A percentile compares a stretch with the other conserved stretches of the same genome.
Conservation (phyloP, 441 rosid genomes). For the Populus trichocarpa region DNA sequence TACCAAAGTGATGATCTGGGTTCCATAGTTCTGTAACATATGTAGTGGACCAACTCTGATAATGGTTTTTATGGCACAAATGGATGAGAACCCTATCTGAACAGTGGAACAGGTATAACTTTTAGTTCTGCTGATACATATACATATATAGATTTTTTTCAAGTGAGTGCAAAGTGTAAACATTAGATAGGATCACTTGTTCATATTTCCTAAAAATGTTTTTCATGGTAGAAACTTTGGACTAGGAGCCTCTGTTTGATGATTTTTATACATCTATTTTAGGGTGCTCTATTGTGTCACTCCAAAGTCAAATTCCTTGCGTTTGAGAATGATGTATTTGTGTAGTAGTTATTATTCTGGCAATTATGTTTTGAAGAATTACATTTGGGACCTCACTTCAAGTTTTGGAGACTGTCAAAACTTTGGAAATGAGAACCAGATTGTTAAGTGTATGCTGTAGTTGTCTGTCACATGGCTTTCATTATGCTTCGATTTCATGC, state of each 20-base stretch:
- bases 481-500: neutral
- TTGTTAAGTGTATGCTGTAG: neutral
- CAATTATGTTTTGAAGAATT: neutral
- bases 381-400: neutral
- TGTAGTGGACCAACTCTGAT: neutral
- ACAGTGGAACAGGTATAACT: constrained; percentile 9
- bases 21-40: neutral
- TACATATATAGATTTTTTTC: neutral
- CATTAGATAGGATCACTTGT: neutral
- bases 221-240: neutral
- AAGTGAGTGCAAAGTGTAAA: neutral
- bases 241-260: neutral
- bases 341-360: neutral
- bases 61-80: constrained; percentile 8
- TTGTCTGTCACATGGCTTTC: neutral
- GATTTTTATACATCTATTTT: neutral
- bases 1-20: neutral
- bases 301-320: neutral
- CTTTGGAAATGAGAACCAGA: neutral
- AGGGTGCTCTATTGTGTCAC: neutral
- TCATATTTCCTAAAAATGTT: neutral
- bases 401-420: neutral
- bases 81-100: neutral
- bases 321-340: neutral
- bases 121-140: neutral